Conservation (phyloP, 306 rosid species). For the Argentina anserina region DNA sequence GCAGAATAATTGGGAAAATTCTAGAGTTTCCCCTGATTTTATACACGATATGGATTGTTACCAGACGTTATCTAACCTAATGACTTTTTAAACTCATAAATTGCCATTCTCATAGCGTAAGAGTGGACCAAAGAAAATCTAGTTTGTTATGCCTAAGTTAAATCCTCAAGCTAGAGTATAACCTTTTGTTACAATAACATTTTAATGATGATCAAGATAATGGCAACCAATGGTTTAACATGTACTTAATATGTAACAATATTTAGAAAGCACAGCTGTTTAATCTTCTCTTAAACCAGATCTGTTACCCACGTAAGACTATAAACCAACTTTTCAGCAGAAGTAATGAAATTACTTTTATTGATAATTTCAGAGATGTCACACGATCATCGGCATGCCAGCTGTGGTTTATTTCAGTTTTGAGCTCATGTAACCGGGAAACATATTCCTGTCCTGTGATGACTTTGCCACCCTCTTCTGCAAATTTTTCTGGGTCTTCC, state of each 20-base stretch:
- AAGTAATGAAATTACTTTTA: slow-evolving; percentile 53
- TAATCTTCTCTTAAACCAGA: not conserved
- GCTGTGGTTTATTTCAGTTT: slow-evolving; percentile 71
- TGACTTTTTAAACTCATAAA: not conserved
- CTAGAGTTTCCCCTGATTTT: slow-evolving; percentile 2
- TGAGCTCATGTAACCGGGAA: slow-evolving; percentile 78
- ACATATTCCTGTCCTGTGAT: slow-evolving; percentile 80
- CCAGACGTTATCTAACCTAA: not conserved
- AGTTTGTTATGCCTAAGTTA: not conserved
- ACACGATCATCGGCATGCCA: slow-evolving; percentile 85
- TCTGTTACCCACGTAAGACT: not conserved
- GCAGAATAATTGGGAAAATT: not conserved
- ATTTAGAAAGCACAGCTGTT: not conserved
- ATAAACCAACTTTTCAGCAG: slow-evolving; percentile 17
- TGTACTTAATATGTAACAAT: not conserved
- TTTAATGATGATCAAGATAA: not conserved
- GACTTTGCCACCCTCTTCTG: slow-evolving; percentile 64
- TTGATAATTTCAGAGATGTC: slow-evolving; percentile 63
- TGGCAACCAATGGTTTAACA: not conserved
- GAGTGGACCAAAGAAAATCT: not conserved
- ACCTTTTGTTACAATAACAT: not conserved
- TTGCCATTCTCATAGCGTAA: not conserved
- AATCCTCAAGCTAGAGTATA: not conserved
- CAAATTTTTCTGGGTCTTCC: slow-evolving; percentile 62
- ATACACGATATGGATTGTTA: not conserved